phyloP scores from a whole-genome alignment of 257 asterid genomes.

The Scutellaria galericulata region DNA sequence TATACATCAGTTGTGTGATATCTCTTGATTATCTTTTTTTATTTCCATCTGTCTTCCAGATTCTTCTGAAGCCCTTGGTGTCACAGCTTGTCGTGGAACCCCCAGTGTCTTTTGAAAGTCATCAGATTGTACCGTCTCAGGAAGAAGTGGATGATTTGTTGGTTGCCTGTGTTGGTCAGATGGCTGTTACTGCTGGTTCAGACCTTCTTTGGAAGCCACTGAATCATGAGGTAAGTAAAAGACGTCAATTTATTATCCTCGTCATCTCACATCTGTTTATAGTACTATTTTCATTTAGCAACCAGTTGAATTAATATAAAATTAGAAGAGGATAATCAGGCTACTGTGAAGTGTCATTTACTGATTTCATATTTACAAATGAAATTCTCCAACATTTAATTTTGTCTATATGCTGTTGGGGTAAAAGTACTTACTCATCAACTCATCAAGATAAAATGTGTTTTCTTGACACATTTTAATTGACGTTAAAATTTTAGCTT shows the following conservation, averaged over 20 bases:
- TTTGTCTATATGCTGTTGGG: background rate
- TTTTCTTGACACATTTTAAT: background rate
- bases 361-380: background rate
- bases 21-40: background rate
- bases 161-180: conserved; percentile 79
- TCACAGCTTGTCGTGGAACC: conserved; percentile 78
- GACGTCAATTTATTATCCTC: background rate
- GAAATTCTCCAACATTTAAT: background rate
- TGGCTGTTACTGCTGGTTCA: conserved; percentile 93
- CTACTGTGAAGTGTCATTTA: background rate
- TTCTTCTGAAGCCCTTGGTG: conserved; percentile 81
- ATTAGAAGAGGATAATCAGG: background rate
- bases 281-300: background rate
- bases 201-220: conserved; percentile 95
- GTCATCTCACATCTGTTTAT: conserved; percentile 12
- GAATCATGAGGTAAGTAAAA: conserved; percentile 78
- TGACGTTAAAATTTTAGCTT: background rate
- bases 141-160: conserved; percentile 73
- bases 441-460: background rate
- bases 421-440: background rate
- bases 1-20: conserved; percentile 5
- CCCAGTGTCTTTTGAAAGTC: conserved; percentile 55
- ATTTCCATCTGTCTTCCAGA: conserved; percentile 50
- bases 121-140: conserved; percentile 62
- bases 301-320: background rate